A percentile compares a stretch with the other conserved stretches of the same genome.
These are phyloP conservation scores for Pulveroboletus sp. DNA, from an alignment of 768 basidiomycete species.

Conservation along the genomic window DNA sequence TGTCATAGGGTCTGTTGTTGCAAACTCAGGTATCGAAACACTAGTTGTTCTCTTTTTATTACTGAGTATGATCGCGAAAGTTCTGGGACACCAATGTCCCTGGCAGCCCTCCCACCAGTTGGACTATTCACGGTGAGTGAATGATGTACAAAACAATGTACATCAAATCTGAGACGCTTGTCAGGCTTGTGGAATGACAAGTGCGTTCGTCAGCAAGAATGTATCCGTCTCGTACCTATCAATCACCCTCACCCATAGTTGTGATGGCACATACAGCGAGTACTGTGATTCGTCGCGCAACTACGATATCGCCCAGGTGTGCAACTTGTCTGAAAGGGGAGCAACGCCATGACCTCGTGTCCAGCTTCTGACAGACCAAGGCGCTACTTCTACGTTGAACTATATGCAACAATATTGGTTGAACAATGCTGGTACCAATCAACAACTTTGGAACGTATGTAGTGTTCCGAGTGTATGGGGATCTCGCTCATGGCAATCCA, in stretches of 20 bases:
- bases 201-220: slow-evolving; percentile 29
- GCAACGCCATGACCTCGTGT: neutral
- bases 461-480: neutral
- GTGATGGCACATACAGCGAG: slow-evolving; percentile 41
- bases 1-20: slow-evolving; percentile 50
- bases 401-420: slow-evolving; percentile 66
- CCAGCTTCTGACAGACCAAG: slow-evolving; percentile 55
- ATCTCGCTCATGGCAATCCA: slow-evolving; percentile 20
- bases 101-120: slow-evolving; percentile 60
- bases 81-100: slow-evolving; percentile 69
- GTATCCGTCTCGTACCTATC: neutral
- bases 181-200: slow-evolving; percentile 65
- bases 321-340: slow-evolving; percentile 1
- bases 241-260: slow-evolving; percentile 35
- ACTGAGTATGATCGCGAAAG: slow-evolving; percentile 30
- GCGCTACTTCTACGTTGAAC: slow-evolving; percentile 51
- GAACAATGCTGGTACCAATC: slow-evolving; percentile 51
- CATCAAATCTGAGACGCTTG: slow-evolving; percentile 3
- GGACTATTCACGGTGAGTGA: slow-evolving; percentile 72
- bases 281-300: slow-evolving; percentile 39
- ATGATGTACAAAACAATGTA: neutral
- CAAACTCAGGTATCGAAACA: slow-evolving; percentile 44
- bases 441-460: slow-evolving; percentile 66
- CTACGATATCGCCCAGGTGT: slow-evolving; percentile 42
- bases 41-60: neutral